Conservation (phyloP, 1,284 basidiomycete genomes). For the Ceratobasidium sp. region DNA sequence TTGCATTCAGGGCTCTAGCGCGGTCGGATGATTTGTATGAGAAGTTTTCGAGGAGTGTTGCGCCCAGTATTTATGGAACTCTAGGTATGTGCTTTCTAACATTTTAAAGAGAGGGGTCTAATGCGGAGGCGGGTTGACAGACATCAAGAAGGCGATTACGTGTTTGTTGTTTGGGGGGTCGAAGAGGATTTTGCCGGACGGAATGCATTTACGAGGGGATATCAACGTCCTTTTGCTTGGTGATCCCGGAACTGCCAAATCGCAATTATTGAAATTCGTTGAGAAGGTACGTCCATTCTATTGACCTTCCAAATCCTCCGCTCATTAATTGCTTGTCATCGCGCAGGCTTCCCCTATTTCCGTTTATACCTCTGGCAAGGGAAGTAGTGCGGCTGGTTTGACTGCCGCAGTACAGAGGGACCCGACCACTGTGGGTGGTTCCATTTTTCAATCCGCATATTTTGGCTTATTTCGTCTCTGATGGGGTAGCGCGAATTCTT, state of each 20-base stretch:
- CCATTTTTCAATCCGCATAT: not conserved
- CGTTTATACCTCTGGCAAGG: slow-evolving; percentile 98
- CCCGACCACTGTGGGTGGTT: slow-evolving; percentile 75
- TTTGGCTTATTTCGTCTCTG: not conserved
- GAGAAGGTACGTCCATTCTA: slow-evolving; percentile 76
- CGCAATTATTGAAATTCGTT: slow-evolving; percentile 97
- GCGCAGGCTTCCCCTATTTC: slow-evolving; percentile 91
- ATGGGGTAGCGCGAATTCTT: slow-evolving; percentile 90
- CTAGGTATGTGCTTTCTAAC: slow-evolving; percentile 66
- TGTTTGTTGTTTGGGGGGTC: slow-evolving; percentile 97
- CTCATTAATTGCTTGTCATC: not conserved
- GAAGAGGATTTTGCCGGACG: slow-evolving; percentile 98
- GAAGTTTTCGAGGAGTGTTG: slow-evolving; percentile 92
- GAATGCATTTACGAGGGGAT: slow-evolving; percentile 96
- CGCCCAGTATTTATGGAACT: slow-evolving; percentile 96
- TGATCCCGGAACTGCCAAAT: slow-evolving; percentile 98
- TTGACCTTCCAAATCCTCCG: not conserved
- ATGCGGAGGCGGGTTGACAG: slow-evolving; percentile 57
- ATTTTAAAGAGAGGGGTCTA: not conserved
- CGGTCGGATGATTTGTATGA: slow-evolving; percentile 93
- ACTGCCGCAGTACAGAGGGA: slow-evolving; percentile 98
- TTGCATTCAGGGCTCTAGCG: slow-evolving; percentile 92
- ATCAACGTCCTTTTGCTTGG: slow-evolving; percentile 97
- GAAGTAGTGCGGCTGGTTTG: slow-evolving; percentile 96
- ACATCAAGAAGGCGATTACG: slow-evolving; percentile 98